Evolutionary conservation across 2,329 filamentous ascomycete genomes (phyloP), one percentile per base, ranked within the genome.

Genomic region (Colletotrichum lentis): DNA sequence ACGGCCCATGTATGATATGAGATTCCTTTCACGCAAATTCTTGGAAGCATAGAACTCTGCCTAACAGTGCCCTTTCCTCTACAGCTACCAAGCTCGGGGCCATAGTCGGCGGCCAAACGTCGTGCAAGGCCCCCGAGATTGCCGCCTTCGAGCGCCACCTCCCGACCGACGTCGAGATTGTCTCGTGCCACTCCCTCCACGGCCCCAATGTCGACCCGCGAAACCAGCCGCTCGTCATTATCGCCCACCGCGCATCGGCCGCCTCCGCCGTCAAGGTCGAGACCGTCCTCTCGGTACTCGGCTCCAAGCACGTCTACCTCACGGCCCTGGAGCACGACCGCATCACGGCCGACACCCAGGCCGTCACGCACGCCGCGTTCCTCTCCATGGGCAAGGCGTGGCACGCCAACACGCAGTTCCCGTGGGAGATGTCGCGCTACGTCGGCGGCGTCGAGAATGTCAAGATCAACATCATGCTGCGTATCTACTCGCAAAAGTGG

Each of bases 401-500:
- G 96, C 92, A 94, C 73, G 94, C 94, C 39, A 96, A 96, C 78
- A 88, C 90, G 67, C 93, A 99, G 77, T 99, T 98, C 74, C 96
- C 96, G 0, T 99, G 96, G 96, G 95, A 98, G 75, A 89, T 95
- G 54, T 89, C 90, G n/a, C 93, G 96, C 71, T 99, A 98, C 79
- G 89, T 97, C 4, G 96, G 96, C 67, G 96, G 96, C 60, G 97
- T 99, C 75, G 96, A 99, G 80, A 99, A 99, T 78, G 95, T 98
- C 74, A 99, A 99, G 82, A 97, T 98, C 83, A 99, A 99, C 81
- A 90, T 98, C 73, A 98, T 94, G 73, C 84, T 99, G 72, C 94
- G 96, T 73, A 98, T 99, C 81, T 99, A 98, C 82, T 90, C 91
- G 69, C 97, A 97, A 80, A 99, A 98, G 80, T 99, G 96, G 96